Evolutionary conservation across 2,329 filamentous ascomycete genomes (phyloP).

Genomic region (Colletotrichum gloeosporioides): DNA sequence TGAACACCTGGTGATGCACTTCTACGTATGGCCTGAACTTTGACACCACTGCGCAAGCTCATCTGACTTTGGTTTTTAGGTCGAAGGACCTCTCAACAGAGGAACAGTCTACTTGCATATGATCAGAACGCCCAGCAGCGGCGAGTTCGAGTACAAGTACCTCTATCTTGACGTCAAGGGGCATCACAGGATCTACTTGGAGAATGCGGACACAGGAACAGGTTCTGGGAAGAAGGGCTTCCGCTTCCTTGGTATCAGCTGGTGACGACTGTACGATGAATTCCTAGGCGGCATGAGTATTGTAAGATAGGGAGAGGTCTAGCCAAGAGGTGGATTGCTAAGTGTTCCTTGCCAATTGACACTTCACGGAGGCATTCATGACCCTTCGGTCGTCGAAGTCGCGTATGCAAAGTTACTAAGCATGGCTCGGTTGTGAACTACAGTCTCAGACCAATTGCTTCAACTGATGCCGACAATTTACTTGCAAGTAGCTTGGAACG

Average conservation of each 20-base stretch:
- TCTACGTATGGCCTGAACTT: constrained; percentile 64
- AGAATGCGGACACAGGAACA: constrained; percentile 58
- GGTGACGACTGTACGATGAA: constrained; percentile 41
- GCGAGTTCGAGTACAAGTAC: constrained; percentile 79
- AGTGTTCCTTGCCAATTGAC: neutral
- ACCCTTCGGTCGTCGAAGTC: neutral
- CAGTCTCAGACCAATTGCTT: neutral
- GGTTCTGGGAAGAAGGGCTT: constrained; percentile 45
- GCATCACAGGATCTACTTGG: constrained; percentile 68
- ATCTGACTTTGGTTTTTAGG: constrained; percentile 45
- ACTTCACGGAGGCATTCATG: neutral
- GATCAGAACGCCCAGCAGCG: constrained; percentile 67
- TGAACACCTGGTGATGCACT: constrained; percentile 84
- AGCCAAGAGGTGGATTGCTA: neutral
- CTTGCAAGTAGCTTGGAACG: neutral
- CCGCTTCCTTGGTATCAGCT: constrained; percentile 68
- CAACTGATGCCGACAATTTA: neutral
- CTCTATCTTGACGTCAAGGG: constrained; percentile 82
- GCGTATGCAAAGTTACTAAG: neutral
- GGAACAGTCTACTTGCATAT: constrained; percentile 82
- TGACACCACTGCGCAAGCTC: neutral
- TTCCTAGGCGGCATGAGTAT: neutral
- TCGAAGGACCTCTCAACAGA: constrained; percentile 76
- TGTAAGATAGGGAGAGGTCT: neutral
- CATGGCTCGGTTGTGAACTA: neutral